These are phyloP conservation scores for Fraxinus albicans DNA, from an alignment of 305 asterid genomes.

Conservation along the genomic window DNA sequence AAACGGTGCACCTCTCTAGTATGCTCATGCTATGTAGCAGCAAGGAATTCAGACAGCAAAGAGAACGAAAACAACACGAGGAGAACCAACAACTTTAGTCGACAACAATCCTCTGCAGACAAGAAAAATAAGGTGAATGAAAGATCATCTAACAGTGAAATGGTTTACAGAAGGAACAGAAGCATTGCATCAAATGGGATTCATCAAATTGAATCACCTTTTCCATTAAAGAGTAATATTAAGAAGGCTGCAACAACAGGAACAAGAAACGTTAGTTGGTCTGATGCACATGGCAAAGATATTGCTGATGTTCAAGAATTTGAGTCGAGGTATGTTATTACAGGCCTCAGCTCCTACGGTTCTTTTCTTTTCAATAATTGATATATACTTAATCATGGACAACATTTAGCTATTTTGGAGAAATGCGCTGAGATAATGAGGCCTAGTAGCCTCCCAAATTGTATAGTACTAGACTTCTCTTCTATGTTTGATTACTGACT, in stretches of 20 bases:
- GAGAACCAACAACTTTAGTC: not conserved
- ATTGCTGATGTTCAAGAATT: constrained; percentile 70
- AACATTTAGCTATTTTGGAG: not conserved
- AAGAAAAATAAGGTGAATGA: constrained; percentile 17
- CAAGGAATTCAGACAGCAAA: constrained; percentile 50
- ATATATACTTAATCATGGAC: not conserved
- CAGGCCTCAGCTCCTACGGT: not conserved
- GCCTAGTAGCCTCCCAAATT: not conserved
- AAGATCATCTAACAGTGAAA: constrained; percentile 7
- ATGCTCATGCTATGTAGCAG: constrained; percentile 62
- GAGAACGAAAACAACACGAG: constrained; percentile 29
- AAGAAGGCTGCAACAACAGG: constrained; percentile 41
- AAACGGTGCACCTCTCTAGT: constrained; percentile 52
- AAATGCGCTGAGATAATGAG: not conserved
- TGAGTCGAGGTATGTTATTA: constrained; percentile 53
- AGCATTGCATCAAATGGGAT: constrained; percentile 15
- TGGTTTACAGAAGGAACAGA: constrained; percentile 6
- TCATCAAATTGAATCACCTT: constrained; percentile 14
- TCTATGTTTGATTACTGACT: not conserved
- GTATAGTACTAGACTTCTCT: not conserved
- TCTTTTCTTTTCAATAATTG: not conserved
- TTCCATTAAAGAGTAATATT: constrained; percentile 61
- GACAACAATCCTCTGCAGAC: not conserved
- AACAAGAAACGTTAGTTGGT: constrained; percentile 66
- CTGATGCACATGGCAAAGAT: constrained; percentile 65